These are phyloP conservation scores for Oryza glumipatula DNA, from an alignment of 176 grass and related monocot genomes.

Conservation along the genomic window DNA sequence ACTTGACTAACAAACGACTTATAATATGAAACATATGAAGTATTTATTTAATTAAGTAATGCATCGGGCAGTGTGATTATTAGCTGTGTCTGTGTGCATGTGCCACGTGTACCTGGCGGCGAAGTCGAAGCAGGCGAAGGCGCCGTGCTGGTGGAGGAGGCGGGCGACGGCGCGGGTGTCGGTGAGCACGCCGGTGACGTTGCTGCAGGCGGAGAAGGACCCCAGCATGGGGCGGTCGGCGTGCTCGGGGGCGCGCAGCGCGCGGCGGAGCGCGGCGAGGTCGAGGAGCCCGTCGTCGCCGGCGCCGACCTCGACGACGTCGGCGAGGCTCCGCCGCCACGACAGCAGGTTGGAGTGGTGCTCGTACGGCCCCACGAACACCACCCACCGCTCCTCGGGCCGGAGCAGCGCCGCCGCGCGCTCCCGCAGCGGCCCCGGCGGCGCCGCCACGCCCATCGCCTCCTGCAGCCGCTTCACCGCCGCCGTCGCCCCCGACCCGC, in stretches of 20 bases:
- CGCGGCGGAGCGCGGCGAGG: conserved; percentile 42
- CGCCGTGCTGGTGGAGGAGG: conserved; percentile 72
- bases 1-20: too few relatives aligned
- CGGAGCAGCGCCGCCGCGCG: conserved; percentile 20
- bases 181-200: conserved; percentile 68
- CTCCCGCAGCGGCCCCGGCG: conserved; percentile 35
- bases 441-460: conserved; percentile 59
- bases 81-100: not conserved
- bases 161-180: conserved; percentile 63
- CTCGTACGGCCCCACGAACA: conserved; percentile 78
- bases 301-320: conserved; percentile 70
- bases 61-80: not conserved
- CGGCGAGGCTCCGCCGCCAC: conserved; percentile 73
- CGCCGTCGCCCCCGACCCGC: conserved; percentile 68
- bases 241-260: conserved; percentile 33
- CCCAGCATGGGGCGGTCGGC: conserved; percentile 69
- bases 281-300: conserved; percentile 57
- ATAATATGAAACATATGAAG: too few relatives aligned
- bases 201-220: conserved; percentile 79
- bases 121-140: conserved; percentile 91
- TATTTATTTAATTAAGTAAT: not conserved
- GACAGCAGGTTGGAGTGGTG: conserved; percentile 96
- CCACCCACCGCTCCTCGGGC: conserved; percentile 71
- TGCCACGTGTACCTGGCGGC: conserved; percentile 60
- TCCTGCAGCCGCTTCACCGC: conserved; percentile 84